These are phyloP conservation scores for Serendipita indica DNA, from an alignment of 768 basidiomycete genomes.

Conservation along the genomic window DNA sequence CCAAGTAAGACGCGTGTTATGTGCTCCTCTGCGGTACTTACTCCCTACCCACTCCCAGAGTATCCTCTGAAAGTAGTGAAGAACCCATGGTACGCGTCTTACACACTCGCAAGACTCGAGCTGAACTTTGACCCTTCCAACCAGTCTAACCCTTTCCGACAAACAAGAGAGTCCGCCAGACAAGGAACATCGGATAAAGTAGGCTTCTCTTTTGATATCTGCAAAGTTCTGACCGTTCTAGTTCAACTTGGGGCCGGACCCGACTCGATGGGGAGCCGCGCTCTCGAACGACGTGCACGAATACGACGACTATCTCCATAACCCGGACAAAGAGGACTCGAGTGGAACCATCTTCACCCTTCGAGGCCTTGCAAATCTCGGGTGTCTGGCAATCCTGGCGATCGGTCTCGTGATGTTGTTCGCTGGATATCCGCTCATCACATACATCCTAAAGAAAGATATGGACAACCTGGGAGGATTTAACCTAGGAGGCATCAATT, in stretches of 20 bases:
- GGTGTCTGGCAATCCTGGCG: conserved; percentile 49
- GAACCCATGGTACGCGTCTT: too few relatives aligned
- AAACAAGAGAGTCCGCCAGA: too few relatives aligned
- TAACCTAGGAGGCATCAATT: conserved; percentile 64
- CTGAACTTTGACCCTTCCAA: too few relatives aligned
- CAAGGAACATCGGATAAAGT: too few relatives aligned
- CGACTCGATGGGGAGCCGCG: conserved; percentile 55
- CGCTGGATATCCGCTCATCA: conserved; percentile 19
- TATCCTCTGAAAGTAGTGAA: too few relatives aligned
- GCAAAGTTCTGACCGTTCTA: too few relatives aligned
- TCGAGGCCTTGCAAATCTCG: conserved; percentile 57
- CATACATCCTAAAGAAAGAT: conserved; percentile 11
- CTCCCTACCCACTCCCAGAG: too few relatives aligned
- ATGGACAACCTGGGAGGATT: conserved; percentile 36
- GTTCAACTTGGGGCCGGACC: conserved; percentile 65
- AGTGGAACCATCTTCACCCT: conserved; percentile 49
- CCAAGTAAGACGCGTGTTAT: too few relatives aligned
- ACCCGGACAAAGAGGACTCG: conserved; percentile 46
- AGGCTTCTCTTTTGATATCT: too few relatives aligned
- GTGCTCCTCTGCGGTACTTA: too few relatives aligned
- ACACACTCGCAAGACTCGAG: too few relatives aligned
- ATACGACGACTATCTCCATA: conserved; percentile 58
- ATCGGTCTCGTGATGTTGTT: conserved; percentile 22
- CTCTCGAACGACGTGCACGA: conserved; percentile 42
- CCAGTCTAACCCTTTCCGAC: too few relatives aligned